Evolutionary conservation across 371 early-diverging fungal genomes (phyloP), one percentile per base, ranked within the genome.

Genomic region (Rhizomucor pusillus): DNA sequence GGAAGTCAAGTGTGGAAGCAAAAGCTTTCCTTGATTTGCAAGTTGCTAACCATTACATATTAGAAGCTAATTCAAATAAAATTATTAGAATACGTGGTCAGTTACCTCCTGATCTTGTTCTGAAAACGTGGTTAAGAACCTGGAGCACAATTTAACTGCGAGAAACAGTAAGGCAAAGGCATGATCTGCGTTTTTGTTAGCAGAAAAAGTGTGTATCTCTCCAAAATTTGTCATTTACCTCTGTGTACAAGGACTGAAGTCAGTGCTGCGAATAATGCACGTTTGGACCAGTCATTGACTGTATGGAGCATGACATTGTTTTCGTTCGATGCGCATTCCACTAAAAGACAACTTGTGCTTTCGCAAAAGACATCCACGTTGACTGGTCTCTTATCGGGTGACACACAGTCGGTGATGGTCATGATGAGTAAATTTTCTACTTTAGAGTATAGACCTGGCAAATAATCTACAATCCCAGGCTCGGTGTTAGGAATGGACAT

Each of bases 221-320:
- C n/a, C n/a, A n/a, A n/a, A 29, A 29, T 29, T 29, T 7, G 29
- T 7, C 12, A 24, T 20, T 34, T 59, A 44, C 66, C 67, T 56
- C 69, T 69, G 36, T 69, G 60, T 1, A 69, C 69, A 14, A 75
- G 20, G 24, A 60, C 53, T 5, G 75, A 75, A 6, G 52, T 59
- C 1, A 71, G 11, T 40, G 66, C 50, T 4, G 69, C 62, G 5
- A 54, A 11, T 13, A 75, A 34, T 1, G 71, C 46, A 3, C 71
- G 66, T 22, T 60, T 56, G 0, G 58, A 62, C 23, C 66, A 50
- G 29, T 57, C 67, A 3, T 43, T n/a, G 2, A 47, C 36, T 11
- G 33, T 46, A 3, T 34, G n/a, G 12, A 16, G 36, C 9, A 44
- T 22, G 3, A 33, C 33, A 12, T 40, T 16, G 18, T 5, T 24